Percentiles rank a stretch among this genome's conserved stretches.
Evolutionary conservation across 495 filamentous ascomycete species (phyloP).

Genomic region (Cercophora sp.): DNA sequence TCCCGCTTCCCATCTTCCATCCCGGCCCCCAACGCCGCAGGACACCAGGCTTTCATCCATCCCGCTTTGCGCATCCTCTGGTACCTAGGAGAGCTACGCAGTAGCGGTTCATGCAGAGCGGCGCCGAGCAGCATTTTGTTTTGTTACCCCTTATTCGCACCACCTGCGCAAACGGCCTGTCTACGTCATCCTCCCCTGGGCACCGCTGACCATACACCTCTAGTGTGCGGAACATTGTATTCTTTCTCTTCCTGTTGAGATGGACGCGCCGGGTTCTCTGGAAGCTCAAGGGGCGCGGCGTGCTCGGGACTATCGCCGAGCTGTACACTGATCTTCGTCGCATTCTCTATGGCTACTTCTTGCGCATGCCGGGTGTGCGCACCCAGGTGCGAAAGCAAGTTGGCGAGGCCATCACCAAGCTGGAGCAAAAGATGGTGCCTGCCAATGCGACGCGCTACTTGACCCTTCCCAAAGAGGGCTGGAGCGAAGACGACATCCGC

Average conservation of each 20-base stretch:
- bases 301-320: constrained; percentile 73
- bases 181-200: too few species aligned
- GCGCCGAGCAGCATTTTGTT: too few species aligned
- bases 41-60: too few species aligned
- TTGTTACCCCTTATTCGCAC: too few species aligned
- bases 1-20: not conserved
- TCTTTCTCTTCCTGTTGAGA: constrained; percentile 83
- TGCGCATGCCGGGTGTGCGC: constrained; percentile 78
- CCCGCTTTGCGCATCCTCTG: too few species aligned
- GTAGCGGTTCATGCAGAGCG: too few species aligned
- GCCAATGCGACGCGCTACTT: constrained; percentile 70
- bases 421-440: constrained; percentile 78
- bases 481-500: constrained; percentile 71
- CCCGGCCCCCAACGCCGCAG: not conserved
- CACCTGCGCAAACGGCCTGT: too few species aligned
- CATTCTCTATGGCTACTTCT: constrained; percentile 77
- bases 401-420: constrained; percentile 64
- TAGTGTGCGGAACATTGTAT: constrained; percentile 83
- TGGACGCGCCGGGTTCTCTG: constrained; percentile 77
- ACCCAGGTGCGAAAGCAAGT: constrained; percentile 79
- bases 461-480: constrained; percentile 78
- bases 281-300: constrained; percentile 82
- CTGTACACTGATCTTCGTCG: constrained; percentile 65
- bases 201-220: too few species aligned
- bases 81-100: too few species aligned